Evolutionary conservation across 306 rosid genomes (phyloP).

Genomic region (Cicer arietinum): DNA sequence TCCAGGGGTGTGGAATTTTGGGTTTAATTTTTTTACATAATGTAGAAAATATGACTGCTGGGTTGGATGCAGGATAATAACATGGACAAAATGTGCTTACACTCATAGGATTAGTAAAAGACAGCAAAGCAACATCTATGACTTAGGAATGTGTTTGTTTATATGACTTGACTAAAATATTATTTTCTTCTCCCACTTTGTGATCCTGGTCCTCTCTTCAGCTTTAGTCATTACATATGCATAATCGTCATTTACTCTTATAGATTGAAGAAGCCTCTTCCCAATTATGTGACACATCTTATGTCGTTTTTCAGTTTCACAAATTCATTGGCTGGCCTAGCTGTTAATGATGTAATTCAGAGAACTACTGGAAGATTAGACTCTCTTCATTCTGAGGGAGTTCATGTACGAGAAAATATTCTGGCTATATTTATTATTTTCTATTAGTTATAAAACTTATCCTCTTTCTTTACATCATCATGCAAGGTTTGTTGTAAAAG

Average conservation of each 20-base stretch:
- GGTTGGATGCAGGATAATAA: conserved; percentile 15
- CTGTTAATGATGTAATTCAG: conserved; percentile 81
- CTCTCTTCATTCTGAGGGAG: conserved; percentile 94
- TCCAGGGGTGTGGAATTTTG: conserved; percentile 2
- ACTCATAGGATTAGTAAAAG: conserved; percentile 25
- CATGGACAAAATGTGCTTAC: conserved; percentile 14
- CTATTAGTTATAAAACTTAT: neutral
- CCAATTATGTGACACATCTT: conserved; percentile 27
- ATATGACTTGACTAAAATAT: conserved; percentile 4
- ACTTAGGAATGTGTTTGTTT: conserved; percentile 5
- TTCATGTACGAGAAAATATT: conserved; percentile 70
- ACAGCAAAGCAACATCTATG: conserved; percentile 3
- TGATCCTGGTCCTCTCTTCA: conserved; percentile 15
- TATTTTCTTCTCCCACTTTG: neutral
- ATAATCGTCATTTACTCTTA: conserved; percentile 21
- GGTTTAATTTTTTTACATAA: neutral
- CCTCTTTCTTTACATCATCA: neutral
- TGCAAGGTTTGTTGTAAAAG: conserved; percentile 12
- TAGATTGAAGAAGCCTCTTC: conserved; percentile 15
- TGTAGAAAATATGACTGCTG: conserved; percentile 10
- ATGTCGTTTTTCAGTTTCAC: conserved; percentile 70
- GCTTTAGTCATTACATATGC: conserved; percentile 25
- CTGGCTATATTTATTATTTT: conserved; percentile 18
- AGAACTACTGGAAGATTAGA: conserved; percentile 85
- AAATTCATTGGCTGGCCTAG: conserved; percentile 71